Evolutionary conservation across 352 stramenopile species (phyloP).

Genomic region (Pythium grandisporangium): DNA sequence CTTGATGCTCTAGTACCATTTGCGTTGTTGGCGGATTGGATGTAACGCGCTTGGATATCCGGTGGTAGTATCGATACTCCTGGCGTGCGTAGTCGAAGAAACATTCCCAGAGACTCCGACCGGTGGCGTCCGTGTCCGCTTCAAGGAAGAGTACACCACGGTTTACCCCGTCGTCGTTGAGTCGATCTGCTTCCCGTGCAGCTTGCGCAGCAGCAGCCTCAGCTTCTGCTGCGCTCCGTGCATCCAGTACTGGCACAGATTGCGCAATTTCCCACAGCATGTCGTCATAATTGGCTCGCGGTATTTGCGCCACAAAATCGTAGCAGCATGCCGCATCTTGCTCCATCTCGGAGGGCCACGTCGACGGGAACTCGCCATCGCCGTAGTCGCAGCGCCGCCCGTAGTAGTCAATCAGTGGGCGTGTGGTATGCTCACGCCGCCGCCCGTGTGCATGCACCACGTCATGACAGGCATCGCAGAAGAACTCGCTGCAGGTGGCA

Average conservation of each 20-base stretch:
- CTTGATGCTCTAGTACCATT: no score
- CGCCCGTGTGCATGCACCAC: conserved; percentile 83
- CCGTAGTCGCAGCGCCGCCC: conserved; percentile 86
- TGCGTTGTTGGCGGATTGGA: conserved; percentile 1
- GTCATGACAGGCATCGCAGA: conserved; percentile 78
- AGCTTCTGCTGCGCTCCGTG: no score
- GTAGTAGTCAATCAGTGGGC: conserved; percentile 90
- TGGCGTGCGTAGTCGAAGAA: conserved; percentile 57
- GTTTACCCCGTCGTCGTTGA: no score
- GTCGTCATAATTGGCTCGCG: conserved; percentile 50
- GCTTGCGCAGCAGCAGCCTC: no score
- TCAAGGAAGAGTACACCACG: conserved; percentile 20
- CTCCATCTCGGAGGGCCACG: conserved; percentile 83
- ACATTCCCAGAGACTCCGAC: conserved; percentile 48
- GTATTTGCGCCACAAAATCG: conserved; percentile 46
- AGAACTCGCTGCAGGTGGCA: conserved; percentile 86
- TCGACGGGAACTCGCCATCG: conserved; percentile 84
- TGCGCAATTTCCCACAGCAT: conserved; percentile 57
- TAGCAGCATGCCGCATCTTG: conserved; percentile 67
- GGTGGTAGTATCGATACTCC: conserved; percentile 59
- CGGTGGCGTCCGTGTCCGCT: conserved; percentile 35
- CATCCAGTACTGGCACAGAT: conserved; percentile 42
- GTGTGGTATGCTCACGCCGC: conserved; percentile 56
- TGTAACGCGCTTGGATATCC: conserved; percentile 48
- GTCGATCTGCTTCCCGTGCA: no score